phyloP scores from a whole-genome alignment of 2,329 filamentous ascomycete genomes.

The Nothopassalora personata region DNA sequence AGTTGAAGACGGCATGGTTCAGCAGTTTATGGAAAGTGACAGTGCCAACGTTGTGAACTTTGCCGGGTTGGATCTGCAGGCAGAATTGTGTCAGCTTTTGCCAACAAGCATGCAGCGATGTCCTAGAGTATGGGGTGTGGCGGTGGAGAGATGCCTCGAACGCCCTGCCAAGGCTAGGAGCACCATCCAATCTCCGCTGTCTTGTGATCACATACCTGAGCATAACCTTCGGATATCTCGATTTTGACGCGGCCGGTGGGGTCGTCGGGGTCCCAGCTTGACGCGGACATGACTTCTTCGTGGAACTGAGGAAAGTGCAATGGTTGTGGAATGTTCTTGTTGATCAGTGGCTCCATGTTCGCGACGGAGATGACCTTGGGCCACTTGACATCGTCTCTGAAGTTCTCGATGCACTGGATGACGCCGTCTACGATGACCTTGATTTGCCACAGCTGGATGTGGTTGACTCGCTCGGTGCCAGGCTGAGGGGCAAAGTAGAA shows the following conservation, averaged over 20 bases:
- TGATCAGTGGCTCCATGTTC: background rate
- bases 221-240: constrained; percentile 67
- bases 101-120: too few relatives aligned
- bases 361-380: constrained; percentile 35
- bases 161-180: too few relatives aligned
- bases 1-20: constrained; percentile 65
- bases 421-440: constrained; percentile 64
- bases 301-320: constrained; percentile 71
- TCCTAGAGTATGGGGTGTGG: too few relatives aligned
- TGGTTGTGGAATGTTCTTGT: constrained; percentile 35
- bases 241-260: constrained; percentile 70
- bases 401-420: constrained; percentile 46
- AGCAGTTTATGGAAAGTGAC: constrained; percentile 47
- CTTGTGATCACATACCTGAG: background rate
- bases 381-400: constrained; percentile 50
- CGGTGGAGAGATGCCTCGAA: too few relatives aligned
- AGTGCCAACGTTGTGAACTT: constrained; percentile 53
- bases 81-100: too few relatives aligned
- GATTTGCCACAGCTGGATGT: constrained; percentile 39
- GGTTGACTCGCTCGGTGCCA: background rate
- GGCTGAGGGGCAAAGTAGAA: constrained; percentile 8
- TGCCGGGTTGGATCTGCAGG: constrained; percentile 12
- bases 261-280: constrained; percentile 66
- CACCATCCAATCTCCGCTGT: too few relatives aligned
- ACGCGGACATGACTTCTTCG: constrained; percentile 61